A percentile compares a stretch with the other conserved stretches of the same genome.
Conservation (phyloP, 192 early-diverging fungal species). For the Backusella psychrophila region DNA sequence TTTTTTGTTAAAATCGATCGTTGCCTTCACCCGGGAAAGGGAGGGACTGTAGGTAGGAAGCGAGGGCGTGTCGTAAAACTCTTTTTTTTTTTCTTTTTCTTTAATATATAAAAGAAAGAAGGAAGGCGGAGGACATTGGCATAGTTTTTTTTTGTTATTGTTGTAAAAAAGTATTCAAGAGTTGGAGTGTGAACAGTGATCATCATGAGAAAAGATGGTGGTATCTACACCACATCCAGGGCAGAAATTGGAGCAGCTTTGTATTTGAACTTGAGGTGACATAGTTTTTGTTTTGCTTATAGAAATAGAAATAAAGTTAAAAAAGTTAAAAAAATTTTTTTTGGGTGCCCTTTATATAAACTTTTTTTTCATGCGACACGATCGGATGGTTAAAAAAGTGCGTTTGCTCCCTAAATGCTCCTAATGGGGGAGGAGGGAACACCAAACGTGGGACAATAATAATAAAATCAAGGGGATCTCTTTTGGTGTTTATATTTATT, state of each 20-base stretch:
- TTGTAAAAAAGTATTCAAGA: background rate
- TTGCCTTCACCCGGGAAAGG: too few species aligned
- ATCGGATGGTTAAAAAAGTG: background rate
- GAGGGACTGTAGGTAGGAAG: too few species aligned
- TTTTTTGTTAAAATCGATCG: too few species aligned
- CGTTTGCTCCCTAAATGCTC: background rate
- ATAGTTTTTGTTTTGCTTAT: background rate
- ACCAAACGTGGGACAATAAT: background rate
- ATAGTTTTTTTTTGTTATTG: background rate
- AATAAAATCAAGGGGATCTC: background rate
- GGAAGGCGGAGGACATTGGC: background rate
- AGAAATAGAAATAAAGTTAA: background rate
- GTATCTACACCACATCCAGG: conserved; percentile 12
- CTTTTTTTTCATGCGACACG: conserved; percentile 5
- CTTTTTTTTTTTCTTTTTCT: background rate
- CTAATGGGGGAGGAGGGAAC: background rate
- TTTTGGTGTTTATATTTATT: background rate
- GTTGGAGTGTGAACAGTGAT: conserved; percentile 8
- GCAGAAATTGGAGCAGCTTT: background rate
- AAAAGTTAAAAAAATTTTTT: background rate
- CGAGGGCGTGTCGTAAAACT: background rate
- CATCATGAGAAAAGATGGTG: conserved; percentile 15
- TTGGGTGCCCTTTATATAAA: background rate
- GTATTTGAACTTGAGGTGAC: background rate
- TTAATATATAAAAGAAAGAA: background rate